Evolutionary conservation across 805 yeast species (phyloP).

Genomic region (Schwanniomyces sp.): DNA sequence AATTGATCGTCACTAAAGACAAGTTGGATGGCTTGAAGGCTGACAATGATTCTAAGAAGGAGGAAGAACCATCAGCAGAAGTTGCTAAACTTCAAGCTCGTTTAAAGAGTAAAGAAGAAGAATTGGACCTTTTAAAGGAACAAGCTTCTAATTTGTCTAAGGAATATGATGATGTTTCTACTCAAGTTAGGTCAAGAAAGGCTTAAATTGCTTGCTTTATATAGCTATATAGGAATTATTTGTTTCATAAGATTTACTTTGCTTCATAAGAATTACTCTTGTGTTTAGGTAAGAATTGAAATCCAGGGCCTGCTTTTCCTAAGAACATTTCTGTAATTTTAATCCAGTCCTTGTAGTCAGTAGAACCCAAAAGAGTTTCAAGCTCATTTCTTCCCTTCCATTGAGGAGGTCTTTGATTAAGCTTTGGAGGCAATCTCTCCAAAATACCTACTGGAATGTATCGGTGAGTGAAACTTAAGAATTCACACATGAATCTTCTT

Average conservation of each 20-base stretch:
- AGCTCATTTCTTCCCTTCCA: constrained; percentile 93
- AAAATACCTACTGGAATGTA: constrained; percentile 93
- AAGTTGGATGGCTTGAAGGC: constrained; percentile 42
- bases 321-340: constrained; percentile 92
- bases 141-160: constrained; percentile 66
- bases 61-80: constrained; percentile 30
- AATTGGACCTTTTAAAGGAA: constrained; percentile 65
- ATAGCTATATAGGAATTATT: constrained; percentile 1
- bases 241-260: constrained; percentile 66
- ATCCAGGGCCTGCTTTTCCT: constrained; percentile 77
- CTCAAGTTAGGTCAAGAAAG: constrained; percentile 13
- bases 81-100: constrained; percentile 45
- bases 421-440: constrained; percentile 81
- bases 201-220: neutral
- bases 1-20: constrained; percentile 65
- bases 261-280: constrained; percentile 77
- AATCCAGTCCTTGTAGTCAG: constrained; percentile 92
- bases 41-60: constrained; percentile 8
- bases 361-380: constrained; percentile 84
- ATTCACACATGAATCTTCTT: constrained; percentile 91
- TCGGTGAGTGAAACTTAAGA: constrained; percentile 88
- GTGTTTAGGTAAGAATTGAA: constrained; percentile 88
- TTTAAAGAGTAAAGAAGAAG: constrained; percentile 58
- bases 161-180: constrained; percentile 55
- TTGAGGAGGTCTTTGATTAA: constrained; percentile 90